Evolutionary conservation across 2,329 filamentous ascomycete species (phyloP).

Genomic region (Phialocephala sp.): DNA sequence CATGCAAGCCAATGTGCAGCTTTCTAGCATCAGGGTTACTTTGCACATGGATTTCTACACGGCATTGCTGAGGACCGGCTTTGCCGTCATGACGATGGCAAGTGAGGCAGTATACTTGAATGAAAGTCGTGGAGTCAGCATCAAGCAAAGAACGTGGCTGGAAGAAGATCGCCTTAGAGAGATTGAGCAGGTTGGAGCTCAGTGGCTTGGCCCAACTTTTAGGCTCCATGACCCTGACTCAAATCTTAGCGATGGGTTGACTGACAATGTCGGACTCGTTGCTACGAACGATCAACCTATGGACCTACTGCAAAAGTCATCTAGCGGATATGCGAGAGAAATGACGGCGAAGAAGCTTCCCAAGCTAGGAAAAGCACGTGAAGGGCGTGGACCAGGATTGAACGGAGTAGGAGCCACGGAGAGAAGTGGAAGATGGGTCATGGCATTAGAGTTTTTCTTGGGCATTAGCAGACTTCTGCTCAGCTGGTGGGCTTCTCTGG

Average conservation of each 20-base stretch:
- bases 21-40: constrained; percentile 79
- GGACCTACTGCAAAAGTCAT: constrained; percentile 48
- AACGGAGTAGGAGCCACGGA: constrained; percentile 81
- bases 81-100: constrained; percentile 87
- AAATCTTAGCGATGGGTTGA: constrained; percentile 34
- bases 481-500: constrained; percentile 45
- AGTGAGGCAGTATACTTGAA: constrained; percentile 96
- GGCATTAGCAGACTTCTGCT: constrained; percentile 72
- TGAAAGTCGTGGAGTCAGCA: constrained; percentile 77
- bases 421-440: constrained; percentile 77
- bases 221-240: constrained; percentile 36
- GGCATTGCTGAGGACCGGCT: constrained; percentile 83
- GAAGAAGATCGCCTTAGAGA: constrained; percentile 86
- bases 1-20: constrained; percentile 88
- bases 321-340: constrained; percentile 72
- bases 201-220: constrained; percentile 43
- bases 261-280: constrained; percentile 41
- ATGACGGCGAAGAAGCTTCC: constrained; percentile 65
- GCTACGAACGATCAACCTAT: constrained; percentile 35
- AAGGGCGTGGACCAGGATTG: constrained; percentile 47
- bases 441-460: constrained; percentile 76
- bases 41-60: constrained; percentile 97
- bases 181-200: constrained; percentile 59
- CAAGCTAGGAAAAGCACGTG: constrained; percentile 47
- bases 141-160: constrained; percentile 84